Evolutionary conservation across 2,329 filamentous ascomycete species (phyloP), one percentile per base, ranked within the genome.

Genomic region (Truncatella angustata): DNA sequence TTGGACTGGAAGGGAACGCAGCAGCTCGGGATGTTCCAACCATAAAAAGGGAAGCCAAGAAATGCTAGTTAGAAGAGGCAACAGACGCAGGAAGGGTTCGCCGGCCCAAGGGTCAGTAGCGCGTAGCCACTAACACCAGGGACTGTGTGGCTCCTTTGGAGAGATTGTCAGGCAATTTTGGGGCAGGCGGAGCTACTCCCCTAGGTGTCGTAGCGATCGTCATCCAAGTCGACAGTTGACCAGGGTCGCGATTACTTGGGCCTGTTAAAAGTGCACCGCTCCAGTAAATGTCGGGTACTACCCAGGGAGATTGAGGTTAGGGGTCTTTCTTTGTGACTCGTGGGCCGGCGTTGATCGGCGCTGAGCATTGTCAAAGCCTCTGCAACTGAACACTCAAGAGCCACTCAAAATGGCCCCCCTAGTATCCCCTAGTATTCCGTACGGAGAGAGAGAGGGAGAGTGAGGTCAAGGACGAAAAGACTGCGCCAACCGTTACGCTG

Each of bases 111-210:
- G n/a, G n/a, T n/a, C n/a, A n/a, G n/a, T n/a, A n/a, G n/a, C n/a
- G n/a, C n/a, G 26, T 46, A 26, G 43, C 28, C 40, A 43, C 40
- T 20, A 23, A 24, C 40, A 20, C 24, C 21, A 20, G 10, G 28
- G n/a, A 43, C 40, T 43, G 40, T 43, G 44, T 47, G 44, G 44
- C 44, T 47, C 28, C 18, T 16, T 5, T n/a, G 23, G 30, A 30
- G 47, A 14, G 37, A 35, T 30, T 50, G 47, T 32, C 47, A 42
- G 23, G 47, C 23, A 50, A 50, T 39, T 44, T 51, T 51, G 49
- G 49, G 49, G 49, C 49, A 24, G 20, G 37, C 49, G 49, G 49
- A 45, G 18, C 40, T 35, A 14, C 30, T 51, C 14, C 49, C 49
- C 44, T 14, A 43, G 49, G 20, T 37, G 40, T 37, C 34, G 49